Percentiles rank a stretch among this genome's conserved stretches.
Conservation (phyloP, 352 stramenopile species). For the Pilasporangium apinafurcum region DNA sequence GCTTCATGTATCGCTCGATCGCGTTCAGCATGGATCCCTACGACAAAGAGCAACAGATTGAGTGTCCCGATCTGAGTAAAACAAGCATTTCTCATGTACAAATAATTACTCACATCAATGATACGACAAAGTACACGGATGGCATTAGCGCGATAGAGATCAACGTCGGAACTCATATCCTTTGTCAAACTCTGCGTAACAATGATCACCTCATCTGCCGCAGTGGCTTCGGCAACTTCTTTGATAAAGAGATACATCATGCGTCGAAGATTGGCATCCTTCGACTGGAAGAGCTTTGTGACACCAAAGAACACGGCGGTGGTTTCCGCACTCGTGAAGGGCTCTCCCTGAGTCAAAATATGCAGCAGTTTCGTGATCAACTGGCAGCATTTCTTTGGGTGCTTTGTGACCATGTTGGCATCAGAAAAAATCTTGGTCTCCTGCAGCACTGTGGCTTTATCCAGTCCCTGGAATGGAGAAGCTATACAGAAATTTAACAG, state of each 20-base stretch:
- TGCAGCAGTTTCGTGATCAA: slow-evolving; percentile 99
- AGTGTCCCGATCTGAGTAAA: not conserved
- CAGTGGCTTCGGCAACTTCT: slow-evolving; percentile 92
- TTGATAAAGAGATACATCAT: slow-evolving; percentile 99
- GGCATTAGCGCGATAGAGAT: slow-evolving; percentile 98
- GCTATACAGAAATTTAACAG: slow-evolving; percentile 32
- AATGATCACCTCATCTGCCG: slow-evolving; percentile 96
- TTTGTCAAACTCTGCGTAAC: slow-evolving; percentile 98
- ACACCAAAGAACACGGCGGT: slow-evolving; percentile 99
- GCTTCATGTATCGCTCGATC: slow-evolving; percentile 98
- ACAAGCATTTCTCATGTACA: not conserved
- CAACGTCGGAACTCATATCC: slow-evolving; percentile 98
- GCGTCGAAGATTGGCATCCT: slow-evolving; percentile 94
- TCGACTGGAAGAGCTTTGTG: slow-evolving; percentile 99
- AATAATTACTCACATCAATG: slow-evolving; percentile 65
- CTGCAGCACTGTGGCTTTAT: slow-evolving; percentile 96
- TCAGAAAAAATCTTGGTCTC: slow-evolving; percentile 99
- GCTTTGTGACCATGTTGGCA: slow-evolving; percentile 93
- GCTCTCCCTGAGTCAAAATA: slow-evolving; percentile 96
- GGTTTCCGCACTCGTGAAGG: slow-evolving; percentile 93
- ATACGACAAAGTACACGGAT: slow-evolving; percentile 97
- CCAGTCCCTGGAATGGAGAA: slow-evolving; percentile 91
- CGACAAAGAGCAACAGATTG: not conserved
- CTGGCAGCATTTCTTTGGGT: slow-evolving; percentile 97
- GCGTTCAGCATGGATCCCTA: slow-evolving; percentile 84